Conservation (phyloP, 345 rosid genomes). For the Lepidium didymum region DNA sequence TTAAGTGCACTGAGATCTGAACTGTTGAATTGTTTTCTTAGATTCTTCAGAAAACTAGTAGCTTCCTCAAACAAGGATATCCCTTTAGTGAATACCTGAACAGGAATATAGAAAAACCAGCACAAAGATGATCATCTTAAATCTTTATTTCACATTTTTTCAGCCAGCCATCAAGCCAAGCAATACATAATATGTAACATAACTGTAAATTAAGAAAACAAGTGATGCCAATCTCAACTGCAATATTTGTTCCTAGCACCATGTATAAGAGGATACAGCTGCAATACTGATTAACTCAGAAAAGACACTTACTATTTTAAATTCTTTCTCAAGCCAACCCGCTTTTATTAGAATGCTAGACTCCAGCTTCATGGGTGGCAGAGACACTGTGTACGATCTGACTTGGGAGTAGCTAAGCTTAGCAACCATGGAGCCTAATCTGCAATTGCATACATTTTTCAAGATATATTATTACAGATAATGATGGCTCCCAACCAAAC, state of each 20-base stretch:
- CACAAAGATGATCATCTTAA: background rate
- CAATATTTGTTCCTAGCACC: background rate
- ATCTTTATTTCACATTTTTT: background rate
- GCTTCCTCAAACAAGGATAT: slow-evolving; percentile 52
- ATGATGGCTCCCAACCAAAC: background rate
- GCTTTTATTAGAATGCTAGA: slow-evolving; percentile 43
- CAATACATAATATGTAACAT: background rate
- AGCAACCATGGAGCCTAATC: slow-evolving; percentile 81
- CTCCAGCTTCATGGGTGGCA: slow-evolving; percentile 71
- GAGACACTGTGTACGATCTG: slow-evolving; percentile 52
- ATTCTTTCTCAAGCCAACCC: slow-evolving; percentile 56
- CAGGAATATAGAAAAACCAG: slow-evolving; percentile 13
- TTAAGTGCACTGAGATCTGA: slow-evolving; percentile 37
- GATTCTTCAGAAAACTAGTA: slow-evolving; percentile 42
- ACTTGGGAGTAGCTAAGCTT: slow-evolving; percentile 81
- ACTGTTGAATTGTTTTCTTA: slow-evolving; percentile 38
- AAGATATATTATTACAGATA: background rate
- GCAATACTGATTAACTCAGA: background rate
- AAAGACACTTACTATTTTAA: slow-evolving; percentile 38
- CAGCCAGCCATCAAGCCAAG: background rate
- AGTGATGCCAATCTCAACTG: background rate
- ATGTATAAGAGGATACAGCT: background rate
- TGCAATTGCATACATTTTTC: slow-evolving; percentile 30
- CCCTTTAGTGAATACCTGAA: slow-evolving; percentile 61
- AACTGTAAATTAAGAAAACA: background rate